Evolutionary conservation across 164 flowering plant genomes (phyloP), one percentile per base, ranked within the genome.

Genomic region (Stephania cephalantha): DNA sequence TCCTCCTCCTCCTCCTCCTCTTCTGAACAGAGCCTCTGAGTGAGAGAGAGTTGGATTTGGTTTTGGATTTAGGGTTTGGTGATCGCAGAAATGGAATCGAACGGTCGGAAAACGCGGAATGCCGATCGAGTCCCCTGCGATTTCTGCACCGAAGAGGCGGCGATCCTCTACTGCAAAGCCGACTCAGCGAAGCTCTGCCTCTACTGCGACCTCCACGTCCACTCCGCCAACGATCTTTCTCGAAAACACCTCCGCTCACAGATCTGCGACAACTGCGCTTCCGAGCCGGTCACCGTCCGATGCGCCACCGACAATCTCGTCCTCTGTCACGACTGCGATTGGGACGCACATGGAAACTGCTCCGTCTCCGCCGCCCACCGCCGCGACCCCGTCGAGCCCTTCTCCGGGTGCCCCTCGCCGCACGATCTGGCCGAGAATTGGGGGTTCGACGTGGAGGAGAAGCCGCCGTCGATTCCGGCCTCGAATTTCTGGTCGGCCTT

Each of bases 141-240:
- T 70, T 89, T 74, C 81, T 92, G 97, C 82, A 78, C 53, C 48
- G 84, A 86, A 25, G 85, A 80, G 29, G 50, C 65, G 3, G 90
- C 97, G 17, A 82, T 90, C 8, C 78, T 94, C 18, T 91, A 82
- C 83, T 94, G 98, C 79, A 72, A 90, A 74, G 95, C 98, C 2
- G 97, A 93, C 81, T 84, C 88, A 0, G 97, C 97, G 0, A 90
- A 87, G 84, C 94, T 95, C 31, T 90, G 95, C 71, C 76, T 91
- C 70, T 46, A 76, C 64, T 91, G 95, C 74, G 95, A 91, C 80
- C 84, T 79, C 1, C 90, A 85, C 65, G 95, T 89, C 20, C 95
- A 91, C 86, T 85, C 89, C 7, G 93, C 95, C 1, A 91, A 91
- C 81, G 82, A 88, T 6, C 87, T 91, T 9, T 87, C 93, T 6